phyloP scores from a whole-genome alignment of 2,329 filamentous ascomycete species.

The Alternaria hordeiaustralica region DNA sequence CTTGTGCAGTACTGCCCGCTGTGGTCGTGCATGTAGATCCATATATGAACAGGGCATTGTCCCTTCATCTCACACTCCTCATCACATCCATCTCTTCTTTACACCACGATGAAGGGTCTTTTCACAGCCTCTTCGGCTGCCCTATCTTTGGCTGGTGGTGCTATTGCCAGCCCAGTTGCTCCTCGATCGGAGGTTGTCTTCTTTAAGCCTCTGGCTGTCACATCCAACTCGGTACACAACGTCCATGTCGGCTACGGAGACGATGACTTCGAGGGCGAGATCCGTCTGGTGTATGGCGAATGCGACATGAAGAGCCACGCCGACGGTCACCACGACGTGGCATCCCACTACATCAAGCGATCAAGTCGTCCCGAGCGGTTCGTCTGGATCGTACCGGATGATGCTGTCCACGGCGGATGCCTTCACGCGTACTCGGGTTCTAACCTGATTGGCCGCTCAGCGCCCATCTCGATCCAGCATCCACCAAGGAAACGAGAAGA shows the following conservation, averaged over 20 bases:
- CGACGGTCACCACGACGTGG: slow-evolving; percentile 55
- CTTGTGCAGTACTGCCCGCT: background rate
- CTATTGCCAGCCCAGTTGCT: slow-evolving; percentile 25
- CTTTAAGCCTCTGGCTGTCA: slow-evolving; percentile 44
- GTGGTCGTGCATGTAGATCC: background rate
- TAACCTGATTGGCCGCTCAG: slow-evolving; percentile 51
- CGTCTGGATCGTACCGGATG: slow-evolving; percentile 55
- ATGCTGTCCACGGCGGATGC: slow-evolving; percentile 50
- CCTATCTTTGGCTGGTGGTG: slow-evolving; percentile 33
- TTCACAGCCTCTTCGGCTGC: slow-evolving; percentile 34
- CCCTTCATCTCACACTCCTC: background rate
- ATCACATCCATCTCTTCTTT: background rate
- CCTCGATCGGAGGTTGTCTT: slow-evolving; percentile 37
- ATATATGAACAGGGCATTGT: slow-evolving; percentile 23
- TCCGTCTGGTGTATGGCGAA: slow-evolving; percentile 55
- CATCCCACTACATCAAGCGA: slow-evolving; percentile 44
- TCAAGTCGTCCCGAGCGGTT: slow-evolving; percentile 53
- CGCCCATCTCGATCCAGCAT: slow-evolving; percentile 47
- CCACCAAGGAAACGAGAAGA: slow-evolving; percentile 47
- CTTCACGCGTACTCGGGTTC: slow-evolving; percentile 54
- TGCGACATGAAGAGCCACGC: slow-evolving; percentile 47
- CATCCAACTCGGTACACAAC: slow-evolving; percentile 56
- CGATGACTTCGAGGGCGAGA: slow-evolving; percentile 51
- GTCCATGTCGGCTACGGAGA: slow-evolving; percentile 55
- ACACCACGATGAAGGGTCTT: slow-evolving; percentile 35